Base-by-base conservation (phyloP, 768 basidiomycete genomes). In the Lactifluus subvellereus region DNA sequence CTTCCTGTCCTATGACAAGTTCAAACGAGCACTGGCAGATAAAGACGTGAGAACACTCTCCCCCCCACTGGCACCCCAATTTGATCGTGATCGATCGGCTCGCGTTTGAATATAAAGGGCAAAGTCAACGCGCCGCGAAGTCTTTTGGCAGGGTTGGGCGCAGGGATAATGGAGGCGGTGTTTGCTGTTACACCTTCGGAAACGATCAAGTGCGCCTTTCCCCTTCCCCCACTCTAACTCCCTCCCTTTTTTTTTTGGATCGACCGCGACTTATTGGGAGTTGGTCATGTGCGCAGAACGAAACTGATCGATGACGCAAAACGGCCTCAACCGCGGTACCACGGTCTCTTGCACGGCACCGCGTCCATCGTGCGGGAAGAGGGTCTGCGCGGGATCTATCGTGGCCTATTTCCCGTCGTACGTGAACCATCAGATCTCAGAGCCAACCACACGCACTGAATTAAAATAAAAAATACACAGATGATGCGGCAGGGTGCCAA, bases 401-500 rank as follows among this genome's bases (percentile, higher is more conserved):
- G 95, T 58, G 96, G 96, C 2, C 77, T 98, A 3, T 92, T 94
- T 71, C 94, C 96, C 3, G 94, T 98, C 59, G 95, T 96, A 72
- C 62, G 88, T 82, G 32, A 27, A 20, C 16, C 22, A 6, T 4
- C 32, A 11, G n/a, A 5, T 42, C 42, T 27, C 9, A 27, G 27
- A 2, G 10, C 40, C 6, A 43, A 43, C 18, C 22, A 4, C 33
- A 8, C 18, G 5, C 61, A 22, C 43, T 18, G 8, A 8, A 33
- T 5, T 54, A 10, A 54, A 40, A 20, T n/a, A 6, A n/a, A 32
- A 11, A 16, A 16, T 22, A 30, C 6, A 7, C 70, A 97, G 93
- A 92, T 96, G 85, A 90, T 96, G 84, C 88, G 94, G 33, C 96
- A 98, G 84, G 94, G 94, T 43, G 96, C 95, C 47, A 99, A 98